Evolutionary conservation across 2,329 filamentous ascomycete genomes (phyloP).

Genomic region (Aureobasidium subglaciale): DNA sequence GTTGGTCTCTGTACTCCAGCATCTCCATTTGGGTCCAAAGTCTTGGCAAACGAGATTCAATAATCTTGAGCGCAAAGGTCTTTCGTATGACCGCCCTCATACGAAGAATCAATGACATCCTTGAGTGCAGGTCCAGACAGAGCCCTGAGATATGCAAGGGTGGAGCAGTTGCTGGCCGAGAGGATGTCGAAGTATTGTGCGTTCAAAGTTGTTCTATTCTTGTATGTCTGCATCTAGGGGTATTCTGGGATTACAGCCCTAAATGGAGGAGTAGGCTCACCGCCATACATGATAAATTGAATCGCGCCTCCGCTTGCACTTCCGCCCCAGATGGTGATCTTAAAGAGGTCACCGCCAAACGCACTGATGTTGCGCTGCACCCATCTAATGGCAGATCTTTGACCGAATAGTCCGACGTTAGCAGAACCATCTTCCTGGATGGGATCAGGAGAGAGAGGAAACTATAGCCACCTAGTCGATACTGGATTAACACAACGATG

Average conservation of each 20-base stretch:
- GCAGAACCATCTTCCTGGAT: constrained; percentile 24
- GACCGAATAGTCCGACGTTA: constrained; percentile 33
- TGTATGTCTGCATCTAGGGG: constrained; percentile 23
- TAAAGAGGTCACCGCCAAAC: constrained; percentile 31
- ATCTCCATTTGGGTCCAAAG: no score
- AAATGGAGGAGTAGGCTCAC: constrained; percentile 33
- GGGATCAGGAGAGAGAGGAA: constrained; percentile 15
- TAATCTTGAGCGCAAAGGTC: constrained; percentile 23
- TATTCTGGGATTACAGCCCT: constrained; percentile 34
- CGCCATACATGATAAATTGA: constrained; percentile 35
- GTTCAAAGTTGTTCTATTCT: constrained; percentile 27
- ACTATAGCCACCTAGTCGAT: constrained; percentile 26
- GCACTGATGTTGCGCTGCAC: constrained; percentile 30
- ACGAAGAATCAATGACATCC: constrained; percentile 21
- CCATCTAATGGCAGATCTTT: constrained; percentile 32
- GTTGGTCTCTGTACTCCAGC: no score
- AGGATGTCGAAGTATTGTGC: constrained; percentile 26
- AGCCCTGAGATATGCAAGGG: constrained; percentile 25
- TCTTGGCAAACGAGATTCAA: no score
- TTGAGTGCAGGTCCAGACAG: constrained; percentile 17
- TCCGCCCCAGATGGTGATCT: constrained; percentile 31
- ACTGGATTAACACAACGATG: constrained; percentile 28
- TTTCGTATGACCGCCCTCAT: constrained; percentile 19
- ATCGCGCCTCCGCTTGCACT: constrained; percentile 26
- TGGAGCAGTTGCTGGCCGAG: constrained; percentile 25